Percentiles rank a stretch among this genome's conserved stretches.
phyloP scores from a whole-genome alignment of 2,329 filamentous ascomycete species.

The Fusarium sp. region DNA sequence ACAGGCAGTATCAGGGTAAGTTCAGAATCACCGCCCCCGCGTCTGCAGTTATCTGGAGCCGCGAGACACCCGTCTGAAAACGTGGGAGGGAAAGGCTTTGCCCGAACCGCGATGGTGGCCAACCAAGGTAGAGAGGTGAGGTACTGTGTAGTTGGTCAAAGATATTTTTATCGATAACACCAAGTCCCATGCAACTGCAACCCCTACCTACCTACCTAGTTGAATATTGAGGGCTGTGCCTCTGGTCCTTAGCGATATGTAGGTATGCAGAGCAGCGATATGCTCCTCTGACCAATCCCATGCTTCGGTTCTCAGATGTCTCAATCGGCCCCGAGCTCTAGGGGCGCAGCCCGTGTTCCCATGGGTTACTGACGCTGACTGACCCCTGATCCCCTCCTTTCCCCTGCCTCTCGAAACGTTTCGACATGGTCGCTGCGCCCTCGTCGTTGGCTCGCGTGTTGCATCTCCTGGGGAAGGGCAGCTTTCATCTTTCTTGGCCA shows the following conservation, averaged over 20 bases:
- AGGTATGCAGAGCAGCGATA: neutral
- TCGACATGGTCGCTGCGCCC: slow-evolving; percentile 27
- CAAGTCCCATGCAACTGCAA: slow-evolving; percentile 25
- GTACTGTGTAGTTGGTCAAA: slow-evolving; percentile 15
- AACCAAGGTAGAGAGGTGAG: slow-evolving; percentile 5
- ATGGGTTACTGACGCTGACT: neutral
- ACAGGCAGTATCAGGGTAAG: slow-evolving; percentile 28
- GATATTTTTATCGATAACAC: slow-evolving; percentile 44
- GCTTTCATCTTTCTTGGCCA: slow-evolving; percentile 24
- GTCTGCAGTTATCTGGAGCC: slow-evolving; percentile 26
- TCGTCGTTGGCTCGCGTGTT: slow-evolving; percentile 29
- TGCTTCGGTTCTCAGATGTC: slow-evolving; percentile 31
- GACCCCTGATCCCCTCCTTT: slow-evolving; percentile 19
- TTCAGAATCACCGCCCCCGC: slow-evolving; percentile 17
- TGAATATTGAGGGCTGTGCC: slow-evolving; percentile 30
- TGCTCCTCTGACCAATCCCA: slow-evolving; percentile 39
- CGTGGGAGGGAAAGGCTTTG: slow-evolving; percentile 29
- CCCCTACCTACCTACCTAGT: too few relatives aligned
- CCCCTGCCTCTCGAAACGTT: slow-evolving; percentile 22
- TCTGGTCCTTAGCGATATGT: slow-evolving; percentile 17
- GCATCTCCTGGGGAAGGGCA: slow-evolving; percentile 37
- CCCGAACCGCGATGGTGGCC: slow-evolving; percentile 34
- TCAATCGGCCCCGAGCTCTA: slow-evolving; percentile 43
- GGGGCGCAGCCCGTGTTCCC: slow-evolving; percentile 41
- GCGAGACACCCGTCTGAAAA: slow-evolving; percentile 27